phyloP scores from a whole-genome alignment of 2,329 filamentous ascomycete genomes.

The Scleromitrula shiraiana region DNA sequence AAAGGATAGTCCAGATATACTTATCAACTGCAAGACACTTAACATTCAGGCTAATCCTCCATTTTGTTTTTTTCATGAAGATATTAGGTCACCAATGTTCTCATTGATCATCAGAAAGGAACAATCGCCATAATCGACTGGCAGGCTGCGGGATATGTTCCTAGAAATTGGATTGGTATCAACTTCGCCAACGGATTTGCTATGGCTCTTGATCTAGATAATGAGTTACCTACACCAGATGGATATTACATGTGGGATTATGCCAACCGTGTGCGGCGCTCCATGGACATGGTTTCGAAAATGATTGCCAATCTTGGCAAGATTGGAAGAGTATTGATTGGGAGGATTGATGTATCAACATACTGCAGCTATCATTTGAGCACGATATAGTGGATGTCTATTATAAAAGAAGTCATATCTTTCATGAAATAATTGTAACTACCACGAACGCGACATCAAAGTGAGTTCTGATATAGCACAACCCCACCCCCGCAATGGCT shows the following conservation, averaged over 20 bases:
- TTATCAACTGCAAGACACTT: background rate
- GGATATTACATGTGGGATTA: background rate
- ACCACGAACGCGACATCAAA: no score
- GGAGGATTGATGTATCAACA: no score
- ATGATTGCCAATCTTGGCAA: background rate
- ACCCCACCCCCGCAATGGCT: no score
- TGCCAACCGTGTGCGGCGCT: background rate
- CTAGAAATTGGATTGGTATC: background rate
- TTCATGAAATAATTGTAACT: no score
- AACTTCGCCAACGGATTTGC: background rate
- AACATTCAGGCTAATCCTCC: background rate
- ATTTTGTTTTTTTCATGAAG: background rate
- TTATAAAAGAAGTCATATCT: no score
- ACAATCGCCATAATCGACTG: background rate
- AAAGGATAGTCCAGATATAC: background rate
- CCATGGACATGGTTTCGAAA: background rate
- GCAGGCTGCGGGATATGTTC: background rate
- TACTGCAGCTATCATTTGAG: no score
- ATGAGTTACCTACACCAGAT: no score
- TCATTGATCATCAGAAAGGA: background rate
- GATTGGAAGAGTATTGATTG: background rate
- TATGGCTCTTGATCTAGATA: background rate
- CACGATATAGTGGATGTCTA: no score
- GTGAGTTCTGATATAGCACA: no score
- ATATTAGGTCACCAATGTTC: background rate